Conservation (phyloP, 2,329 filamentous ascomycete genomes). For the Bipolaris victoriae region DNA sequence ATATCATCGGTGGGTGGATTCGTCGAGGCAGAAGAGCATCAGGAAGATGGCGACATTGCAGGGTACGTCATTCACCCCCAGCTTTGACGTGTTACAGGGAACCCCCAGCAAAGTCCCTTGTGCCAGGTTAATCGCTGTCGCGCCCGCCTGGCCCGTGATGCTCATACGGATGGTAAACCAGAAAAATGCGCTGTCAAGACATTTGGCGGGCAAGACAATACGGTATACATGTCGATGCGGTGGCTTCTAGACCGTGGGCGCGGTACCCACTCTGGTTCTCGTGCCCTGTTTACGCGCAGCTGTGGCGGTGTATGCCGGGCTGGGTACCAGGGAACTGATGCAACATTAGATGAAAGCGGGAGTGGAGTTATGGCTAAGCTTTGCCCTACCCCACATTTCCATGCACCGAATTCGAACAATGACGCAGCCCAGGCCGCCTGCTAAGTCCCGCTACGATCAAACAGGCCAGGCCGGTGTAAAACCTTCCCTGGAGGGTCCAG, state of each 20-base stretch:
- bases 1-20: background rate
- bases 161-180: conserved; percentile 17
- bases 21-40: background rate
- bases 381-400: conserved; percentile 29
- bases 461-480: conserved; percentile 12
- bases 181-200: conserved; percentile 17
- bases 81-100: background rate
- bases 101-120: background rate
- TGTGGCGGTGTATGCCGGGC: conserved; percentile 19
- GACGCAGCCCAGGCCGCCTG: conserved; percentile 35
- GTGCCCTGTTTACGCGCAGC: conserved; percentile 28
- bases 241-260: conserved; percentile 21
- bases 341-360: conserved; percentile 28
- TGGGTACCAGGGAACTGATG: conserved; percentile 11
- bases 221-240: conserved; percentile 10
- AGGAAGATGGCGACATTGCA: background rate
- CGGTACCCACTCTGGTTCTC: conserved; percentile 11
- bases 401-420: conserved; percentile 25
- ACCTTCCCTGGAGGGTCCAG: conserved; percentile 12
- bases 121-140: conserved; percentile 9
- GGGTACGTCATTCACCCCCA: conserved; percentile 9
- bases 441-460: conserved; percentile 20
- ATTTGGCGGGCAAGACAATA: background rate
- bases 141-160: conserved; percentile 11
- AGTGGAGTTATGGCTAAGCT: conserved; percentile 32